Conservation (phyloP, 306 rosid species). For the Purshia tridentata region DNA sequence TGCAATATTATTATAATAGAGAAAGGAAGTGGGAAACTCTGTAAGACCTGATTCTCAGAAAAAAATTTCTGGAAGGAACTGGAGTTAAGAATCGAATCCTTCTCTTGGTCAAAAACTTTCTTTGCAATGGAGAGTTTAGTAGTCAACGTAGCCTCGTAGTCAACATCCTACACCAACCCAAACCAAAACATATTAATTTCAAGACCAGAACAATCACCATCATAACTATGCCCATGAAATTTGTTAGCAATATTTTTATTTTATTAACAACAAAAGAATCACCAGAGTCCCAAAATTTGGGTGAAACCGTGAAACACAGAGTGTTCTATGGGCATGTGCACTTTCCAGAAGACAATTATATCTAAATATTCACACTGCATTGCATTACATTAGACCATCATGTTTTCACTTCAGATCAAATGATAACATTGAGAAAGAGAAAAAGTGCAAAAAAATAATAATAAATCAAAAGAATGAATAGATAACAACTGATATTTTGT, state of each 20-base stretch:
- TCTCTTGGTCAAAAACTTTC: conserved; percentile 74
- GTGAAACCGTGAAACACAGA: not conserved
- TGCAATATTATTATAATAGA: conserved; percentile 16
- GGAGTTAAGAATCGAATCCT: conserved; percentile 66
- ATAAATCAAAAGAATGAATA: too few relatives aligned
- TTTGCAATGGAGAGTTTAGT: conserved; percentile 79
- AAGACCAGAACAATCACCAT: not conserved
- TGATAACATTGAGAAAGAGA: not conserved
- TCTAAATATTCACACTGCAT: not conserved
- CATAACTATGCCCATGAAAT: not conserved
- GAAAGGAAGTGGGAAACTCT: conserved; percentile 16
- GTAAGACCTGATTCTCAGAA: conserved; percentile 76
- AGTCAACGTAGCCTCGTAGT: conserved; percentile 82
- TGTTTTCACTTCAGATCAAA: not conserved
- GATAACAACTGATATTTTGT: too few relatives aligned
- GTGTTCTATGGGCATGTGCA: too few relatives aligned
- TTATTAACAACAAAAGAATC: not conserved
- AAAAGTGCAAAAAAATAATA: not conserved
- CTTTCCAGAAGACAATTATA: not conserved
- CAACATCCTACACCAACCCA: conserved; percentile 64
- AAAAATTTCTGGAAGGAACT: conserved; percentile 66
- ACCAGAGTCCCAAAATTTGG: not conserved
- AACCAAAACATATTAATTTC: conserved; percentile 7
- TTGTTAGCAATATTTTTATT: not conserved
- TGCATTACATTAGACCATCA: not conserved